Percentiles rank a stretch among this genome's conserved stretches.
phyloP scores from a whole-genome alignment of 106 monocot genomes.

The Dactylorhiza incarnata region DNA sequence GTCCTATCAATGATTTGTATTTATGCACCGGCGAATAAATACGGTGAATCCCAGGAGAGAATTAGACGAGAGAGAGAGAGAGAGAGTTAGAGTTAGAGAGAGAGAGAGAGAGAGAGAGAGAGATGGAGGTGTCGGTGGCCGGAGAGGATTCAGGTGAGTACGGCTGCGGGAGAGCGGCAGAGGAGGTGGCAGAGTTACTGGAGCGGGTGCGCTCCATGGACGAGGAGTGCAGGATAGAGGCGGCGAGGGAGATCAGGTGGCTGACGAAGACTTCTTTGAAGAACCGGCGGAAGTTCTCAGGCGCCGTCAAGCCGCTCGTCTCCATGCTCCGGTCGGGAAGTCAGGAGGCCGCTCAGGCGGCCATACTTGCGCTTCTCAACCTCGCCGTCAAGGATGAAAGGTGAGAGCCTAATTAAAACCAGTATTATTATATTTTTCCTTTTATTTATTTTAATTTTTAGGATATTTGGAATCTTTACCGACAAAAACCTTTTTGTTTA shows the following conservation, averaged over 20 bases:
- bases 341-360: conserved; percentile 26
- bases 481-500: no score
- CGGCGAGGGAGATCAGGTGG: conserved; percentile 72
- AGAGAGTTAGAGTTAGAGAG: not conserved
- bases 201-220: conserved; percentile 22
- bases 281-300: conserved; percentile 39
- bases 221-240: conserved; percentile 38
- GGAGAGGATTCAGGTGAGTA: not conserved
- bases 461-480: not conserved
- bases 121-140: not conserved
- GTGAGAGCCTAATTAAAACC: not conserved
- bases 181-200: not conserved
- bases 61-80: not conserved
- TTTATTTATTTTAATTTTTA: not conserved
- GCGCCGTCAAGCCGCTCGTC: conserved; percentile 46
- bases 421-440: not conserved
- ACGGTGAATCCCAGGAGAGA: not conserved
- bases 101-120: not conserved
- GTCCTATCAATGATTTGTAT: not conserved
- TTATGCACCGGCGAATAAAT: not conserved
- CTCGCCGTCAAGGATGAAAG: conserved; percentile 70
- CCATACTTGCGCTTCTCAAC: conserved; percentile 56
- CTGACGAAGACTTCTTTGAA: conserved; percentile 54
- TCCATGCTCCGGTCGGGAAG: conserved; percentile 38
- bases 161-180: not conserved